phyloP scores from a whole-genome alignment of 306 rosid species.

The Sechiopsis laciniata region DNA sequence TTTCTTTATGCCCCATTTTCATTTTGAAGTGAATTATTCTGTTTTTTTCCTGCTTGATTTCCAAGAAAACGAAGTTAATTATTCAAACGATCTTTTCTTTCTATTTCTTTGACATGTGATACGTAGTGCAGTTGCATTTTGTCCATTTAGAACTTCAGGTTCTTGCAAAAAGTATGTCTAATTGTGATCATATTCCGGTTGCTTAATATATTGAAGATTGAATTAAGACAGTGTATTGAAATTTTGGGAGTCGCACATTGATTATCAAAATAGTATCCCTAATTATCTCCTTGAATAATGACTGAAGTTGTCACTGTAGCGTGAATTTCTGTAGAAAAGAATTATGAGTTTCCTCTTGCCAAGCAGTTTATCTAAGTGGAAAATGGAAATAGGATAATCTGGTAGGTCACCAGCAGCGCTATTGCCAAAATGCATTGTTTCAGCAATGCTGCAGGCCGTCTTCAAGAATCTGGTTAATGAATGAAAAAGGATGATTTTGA shows the following conservation, averaged over 20 bases:
- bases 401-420: slow-evolving; percentile 58
- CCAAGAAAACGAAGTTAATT: not conserved
- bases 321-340: slow-evolving; percentile 25
- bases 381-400: not conserved
- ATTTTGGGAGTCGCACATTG: not conserved
- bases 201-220: slow-evolving; percentile 13
- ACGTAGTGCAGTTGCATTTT: too few relatives aligned
- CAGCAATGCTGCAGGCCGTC: slow-evolving; percentile 73
- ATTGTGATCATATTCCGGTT: not conserved
- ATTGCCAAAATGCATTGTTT: slow-evolving; percentile 72
- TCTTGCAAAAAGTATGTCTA: not conserved
- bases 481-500: not conserved
- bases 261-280: not conserved
- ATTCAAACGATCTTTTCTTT: not conserved
- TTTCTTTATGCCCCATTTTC: not conserved
- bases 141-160: too few relatives aligned
- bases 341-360: slow-evolving; percentile 19
- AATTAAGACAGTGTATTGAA: too few relatives aligned
- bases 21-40: not conserved
- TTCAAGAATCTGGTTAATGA: slow-evolving; percentile 72
- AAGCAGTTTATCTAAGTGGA: too few relatives aligned
- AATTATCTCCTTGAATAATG: too few relatives aligned
- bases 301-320: too few relatives aligned
- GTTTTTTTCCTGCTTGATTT: not conserved
- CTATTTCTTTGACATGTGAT: not conserved